Evolutionary conservation across 768 basidiomycete species (phyloP), one percentile per base, ranked within the genome.

Genomic region (Trametopsis cervina): DNA sequence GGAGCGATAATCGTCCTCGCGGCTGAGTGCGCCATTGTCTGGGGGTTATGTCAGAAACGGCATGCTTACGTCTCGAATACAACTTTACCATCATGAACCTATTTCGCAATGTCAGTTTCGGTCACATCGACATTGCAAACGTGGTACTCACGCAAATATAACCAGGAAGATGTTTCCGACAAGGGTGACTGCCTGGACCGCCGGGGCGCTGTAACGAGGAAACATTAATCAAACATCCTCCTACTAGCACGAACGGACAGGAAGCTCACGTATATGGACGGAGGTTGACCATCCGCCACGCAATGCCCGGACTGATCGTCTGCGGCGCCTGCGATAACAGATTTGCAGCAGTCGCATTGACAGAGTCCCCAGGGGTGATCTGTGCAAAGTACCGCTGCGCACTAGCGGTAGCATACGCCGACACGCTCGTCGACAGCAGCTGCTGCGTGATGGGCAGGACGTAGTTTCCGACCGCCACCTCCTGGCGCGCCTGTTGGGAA

Each of bases 151-250:
- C 61, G 57, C 39, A 38, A 63, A 63, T 26, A 63, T 61, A 39
- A 51, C 52, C 25, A 63, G 38, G 51, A 63, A 69, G 27, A 68
- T 68, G 43, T 63, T 59, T 5, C 66, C 74, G 47, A 76, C 74
- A 5, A 74, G 65, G 1, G 67, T 69, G 40, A 73, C 65, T 3
- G 72, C 73, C 11, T 63, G 61, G 0, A 71, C 70, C 4, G 71
- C 66, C 1, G 66, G 59, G n/a, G n/a, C 1, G 63, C 52, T 12
- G 57, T 60, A 23, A 18, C 25, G n/a, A 11, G 15, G 18, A n/a
- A 39, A 56, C 49, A 52, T 38, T n/a, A 26, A 17, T 15, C 15
- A 5, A 41, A 25, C 47, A 44, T n/a, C 29, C 11, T 6, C 7
- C 17, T 44, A n/a, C 18, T n/a, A 12, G 15, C 18, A 22, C 12